Conservation (phyloP, 2,329 filamentous ascomycete genomes). For the Neobulgaria alba region DNA sequence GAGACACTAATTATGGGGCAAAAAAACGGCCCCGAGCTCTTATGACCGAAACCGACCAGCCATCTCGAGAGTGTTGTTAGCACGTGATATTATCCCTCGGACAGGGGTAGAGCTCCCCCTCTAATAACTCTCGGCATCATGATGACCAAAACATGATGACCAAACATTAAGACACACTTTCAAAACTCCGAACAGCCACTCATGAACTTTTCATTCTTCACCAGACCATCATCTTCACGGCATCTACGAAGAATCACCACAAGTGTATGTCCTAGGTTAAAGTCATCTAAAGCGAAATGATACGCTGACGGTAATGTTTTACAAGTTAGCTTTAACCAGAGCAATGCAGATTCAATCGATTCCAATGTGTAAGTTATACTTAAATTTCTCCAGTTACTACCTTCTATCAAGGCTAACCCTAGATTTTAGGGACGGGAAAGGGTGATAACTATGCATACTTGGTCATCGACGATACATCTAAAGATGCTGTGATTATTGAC, state of each 20-base stretch:
- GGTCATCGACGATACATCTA: slow-evolving; percentile 68
- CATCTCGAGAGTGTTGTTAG: too few species aligned
- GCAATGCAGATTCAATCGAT: slow-evolving; percentile 82
- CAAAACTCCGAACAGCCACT: too few species aligned
- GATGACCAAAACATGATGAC: too few species aligned
- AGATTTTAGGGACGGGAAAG: slow-evolving; percentile 57
- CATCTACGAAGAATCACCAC: not conserved
- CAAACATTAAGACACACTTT: too few species aligned
- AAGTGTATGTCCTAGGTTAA: not conserved
- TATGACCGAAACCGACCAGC: too few species aligned
- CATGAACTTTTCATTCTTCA: not conserved
- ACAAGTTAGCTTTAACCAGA: slow-evolving; percentile 17
- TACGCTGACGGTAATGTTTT: not conserved
- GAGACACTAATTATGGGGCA: too few species aligned
- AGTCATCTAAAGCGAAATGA: too few species aligned
- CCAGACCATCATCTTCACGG: not conserved
- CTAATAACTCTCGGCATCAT: too few species aligned
- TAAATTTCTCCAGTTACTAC: slow-evolving; percentile 1
- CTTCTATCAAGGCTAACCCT: slow-evolving; percentile 8
- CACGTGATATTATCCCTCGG: too few species aligned
- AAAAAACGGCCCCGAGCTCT: too few species aligned
- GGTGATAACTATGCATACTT: slow-evolving; percentile 83
- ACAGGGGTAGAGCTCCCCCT: too few species aligned
- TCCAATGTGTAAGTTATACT: slow-evolving; percentile 65
- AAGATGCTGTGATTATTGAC: slow-evolving; percentile 71